Base-by-base conservation (phyloP, 1,284 basidiomycete species). In the Apiotrichum gamsii region DNA sequence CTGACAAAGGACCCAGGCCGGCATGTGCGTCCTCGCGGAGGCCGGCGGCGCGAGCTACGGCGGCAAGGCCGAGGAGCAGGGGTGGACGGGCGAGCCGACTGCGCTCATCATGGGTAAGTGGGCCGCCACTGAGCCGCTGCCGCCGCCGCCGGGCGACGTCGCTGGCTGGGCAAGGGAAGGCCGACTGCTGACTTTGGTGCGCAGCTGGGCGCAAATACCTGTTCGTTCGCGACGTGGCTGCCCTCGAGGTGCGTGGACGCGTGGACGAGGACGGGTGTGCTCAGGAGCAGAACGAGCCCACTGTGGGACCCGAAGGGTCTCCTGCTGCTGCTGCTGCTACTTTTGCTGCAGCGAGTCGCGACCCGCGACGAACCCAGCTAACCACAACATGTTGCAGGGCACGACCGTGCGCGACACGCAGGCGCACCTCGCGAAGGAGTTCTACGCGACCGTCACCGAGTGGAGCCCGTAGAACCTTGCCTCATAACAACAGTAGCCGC, bases 1-100 rank as follows among this genome's bases (percentile, higher is more conserved):
- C n/a, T n/a, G n/a, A n/a, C n/a, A n/a, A n/a, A n/a, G n/a, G n/a
- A n/a, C 14, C n/a, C 49, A 66, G 76, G 84, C 94, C 1, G 93
- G 91, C 0, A 82, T 89, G n/a, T 83, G 93, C 53, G 93, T 98
- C 56, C 87, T 88, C 0, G 79, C 87, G 54, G 94, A 96, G 69
- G 88, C 93, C 0, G 90, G 90, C 6, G 82, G 85, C 20, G 74
- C 83, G 19, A 80, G 86, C 25, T 84, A 83, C 21, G 88, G 87
- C 32, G 80, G 81, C 25, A 81, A 83, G 47, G 70, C 69, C 2
- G 39, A 45, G 14, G 32, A 33, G 18, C 23, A 25, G 18, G 32
- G 35, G 8, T 29, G 39, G 10, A n/a, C 28, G 3, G 52, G 52
- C 39, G 40, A 72, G 75, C 3, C 56, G 78, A 71, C 68, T 74